Percentiles rank a stretch among this genome's conserved stretches.
These are phyloP conservation scores for Hygrophorus pudorinus DNA, from an alignment of 768 basidiomycete species.

Conservation along the genomic window DNA sequence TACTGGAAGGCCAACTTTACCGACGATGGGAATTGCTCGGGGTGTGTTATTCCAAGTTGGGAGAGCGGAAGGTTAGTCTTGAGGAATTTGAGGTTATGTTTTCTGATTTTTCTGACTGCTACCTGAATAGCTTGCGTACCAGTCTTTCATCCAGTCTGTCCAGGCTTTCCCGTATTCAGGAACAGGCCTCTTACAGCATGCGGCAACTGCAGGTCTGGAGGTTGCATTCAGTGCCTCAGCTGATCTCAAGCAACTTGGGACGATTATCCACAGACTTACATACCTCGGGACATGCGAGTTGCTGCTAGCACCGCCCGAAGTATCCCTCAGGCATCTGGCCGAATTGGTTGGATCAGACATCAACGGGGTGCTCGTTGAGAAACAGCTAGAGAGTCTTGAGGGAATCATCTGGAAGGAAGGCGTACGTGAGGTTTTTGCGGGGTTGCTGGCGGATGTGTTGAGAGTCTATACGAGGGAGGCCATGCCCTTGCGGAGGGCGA, in stretches of 20 bases:
- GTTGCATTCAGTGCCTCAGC: constrained; percentile 31
- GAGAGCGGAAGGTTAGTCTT: constrained; percentile 57
- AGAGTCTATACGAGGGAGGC: constrained; percentile 34
- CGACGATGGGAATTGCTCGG: constrained; percentile 77
- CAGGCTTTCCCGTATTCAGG: constrained; percentile 41
- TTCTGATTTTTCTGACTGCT: too few species aligned
- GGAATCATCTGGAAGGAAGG: constrained; percentile 48
- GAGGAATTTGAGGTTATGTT: constrained; percentile 4
- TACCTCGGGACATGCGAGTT: constrained; percentile 63
- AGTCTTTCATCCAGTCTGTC: constrained; percentile 43
- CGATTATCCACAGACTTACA: constrained; percentile 55
- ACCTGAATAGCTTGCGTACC: constrained; percentile 43
- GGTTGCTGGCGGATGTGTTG: constrained; percentile 39
- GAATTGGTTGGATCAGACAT: constrained; percentile 20
- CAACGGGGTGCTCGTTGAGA: constrained; percentile 48
- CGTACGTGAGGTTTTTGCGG: constrained; percentile 27
- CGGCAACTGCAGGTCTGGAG: constrained; percentile 18
- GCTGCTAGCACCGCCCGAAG: constrained; percentile 35
- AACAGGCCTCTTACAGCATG: constrained; percentile 27
- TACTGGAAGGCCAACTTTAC: constrained; percentile 55
- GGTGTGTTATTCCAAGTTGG: constrained; percentile 67
- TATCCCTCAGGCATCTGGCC: constrained; percentile 33
- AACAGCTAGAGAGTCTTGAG: constrained; percentile 49
- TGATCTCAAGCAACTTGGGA: constrained; percentile 43
- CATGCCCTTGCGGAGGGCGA: constrained; percentile 50